Evolutionary conservation across 805 yeast genomes (phyloP).

Genomic region (Pichia thaimueangensis): DNA sequence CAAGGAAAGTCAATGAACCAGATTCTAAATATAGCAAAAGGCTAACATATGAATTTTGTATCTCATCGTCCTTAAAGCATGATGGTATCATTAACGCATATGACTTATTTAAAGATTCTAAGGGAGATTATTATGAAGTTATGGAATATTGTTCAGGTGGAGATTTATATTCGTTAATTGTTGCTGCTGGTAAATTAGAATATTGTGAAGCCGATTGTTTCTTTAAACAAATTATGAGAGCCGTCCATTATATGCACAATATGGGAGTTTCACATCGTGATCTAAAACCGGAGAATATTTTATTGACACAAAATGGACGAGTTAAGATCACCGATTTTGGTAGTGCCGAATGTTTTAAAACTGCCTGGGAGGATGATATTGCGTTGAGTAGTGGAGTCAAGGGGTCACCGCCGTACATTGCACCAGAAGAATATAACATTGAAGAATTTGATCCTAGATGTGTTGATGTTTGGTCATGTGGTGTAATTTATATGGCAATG

Average conservation of each 20-base stretch:
- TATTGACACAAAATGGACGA: conserved; percentile 65
- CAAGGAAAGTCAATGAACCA: conserved; percentile 51
- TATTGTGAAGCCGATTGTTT: conserved; percentile 85
- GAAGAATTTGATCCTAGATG: conserved; percentile 73
- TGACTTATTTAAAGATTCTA: conserved; percentile 73
- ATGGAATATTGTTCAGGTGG: conserved; percentile 85
- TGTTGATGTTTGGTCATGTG: conserved; percentile 90
- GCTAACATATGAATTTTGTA: conserved; percentile 76
- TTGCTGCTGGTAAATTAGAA: conserved; percentile 72
- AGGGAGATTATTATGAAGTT: conserved; percentile 77
- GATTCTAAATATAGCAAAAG: conserved; percentile 65
- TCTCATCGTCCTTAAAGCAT: conserved; percentile 72
- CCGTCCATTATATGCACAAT: conserved; percentile 82
- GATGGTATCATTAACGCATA: conserved; percentile 69
- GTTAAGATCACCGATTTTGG: conserved; percentile 88
- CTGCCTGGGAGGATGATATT: conserved; percentile 76
- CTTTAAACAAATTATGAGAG: conserved; percentile 73
- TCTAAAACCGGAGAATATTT: conserved; percentile 78
- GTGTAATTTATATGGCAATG: conserved; percentile 90
- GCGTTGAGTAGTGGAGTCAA: conserved; percentile 70
- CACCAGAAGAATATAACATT: conserved; percentile 74
- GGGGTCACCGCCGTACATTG: conserved; percentile 86
- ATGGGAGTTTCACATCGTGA: conserved; percentile 90
- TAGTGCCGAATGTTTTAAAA: conserved; percentile 71
- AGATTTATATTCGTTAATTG: conserved; percentile 66